phyloP scores from a whole-genome alignment of 768 basidiomycete genomes.

The Nidularia pulvinata region DNA sequence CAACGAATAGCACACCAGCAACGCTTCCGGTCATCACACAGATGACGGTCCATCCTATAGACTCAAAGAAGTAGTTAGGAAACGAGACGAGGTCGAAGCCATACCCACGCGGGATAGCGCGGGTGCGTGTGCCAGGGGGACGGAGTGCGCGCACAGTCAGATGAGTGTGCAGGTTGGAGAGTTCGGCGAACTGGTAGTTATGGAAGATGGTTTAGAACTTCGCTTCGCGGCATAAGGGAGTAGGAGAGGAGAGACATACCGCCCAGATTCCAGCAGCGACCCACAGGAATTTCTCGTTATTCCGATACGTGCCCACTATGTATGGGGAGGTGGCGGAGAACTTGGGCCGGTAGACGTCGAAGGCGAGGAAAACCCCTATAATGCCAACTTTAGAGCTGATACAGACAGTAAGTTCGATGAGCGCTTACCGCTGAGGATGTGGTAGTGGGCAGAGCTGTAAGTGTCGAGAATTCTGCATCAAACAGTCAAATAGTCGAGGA shows the following conservation, averaged over 20 bases:
- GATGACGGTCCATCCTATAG: conserved; percentile 71
- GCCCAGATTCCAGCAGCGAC: conserved; percentile 68
- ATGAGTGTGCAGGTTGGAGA: conserved; percentile 86
- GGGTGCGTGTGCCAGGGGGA: conserved; percentile 72
- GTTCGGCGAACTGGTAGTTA: conserved; percentile 67
- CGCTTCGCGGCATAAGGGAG: not conserved
- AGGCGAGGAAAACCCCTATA: conserved; percentile 73
- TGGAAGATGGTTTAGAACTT: conserved; percentile 1
- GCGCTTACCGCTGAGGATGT: conserved; percentile 63
- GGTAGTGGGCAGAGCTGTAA: conserved; percentile 86
- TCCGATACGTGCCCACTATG: conserved; percentile 59
- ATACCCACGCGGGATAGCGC: conserved; percentile 91
- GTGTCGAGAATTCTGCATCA: not conserved
- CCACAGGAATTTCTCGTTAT: conserved; percentile 68
- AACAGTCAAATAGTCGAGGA: too few species aligned
- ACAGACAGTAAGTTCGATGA: not conserved
- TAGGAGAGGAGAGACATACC: conserved; percentile 44
- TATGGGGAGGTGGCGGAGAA: conserved; percentile 68
- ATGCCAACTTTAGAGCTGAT: conserved; percentile 1
- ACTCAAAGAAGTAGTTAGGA: conserved; percentile 97
- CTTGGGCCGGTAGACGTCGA: conserved; percentile 79
- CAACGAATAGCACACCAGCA: conserved; percentile 53
- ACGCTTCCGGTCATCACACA: conserved; percentile 77
- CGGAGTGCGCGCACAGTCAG: conserved; percentile 82
- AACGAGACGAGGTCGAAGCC: conserved; percentile 87